Evolutionary conservation across 768 basidiomycete species (phyloP), one percentile per base, ranked within the genome.

Genomic region (Kwoniella mangroviensis): DNA sequence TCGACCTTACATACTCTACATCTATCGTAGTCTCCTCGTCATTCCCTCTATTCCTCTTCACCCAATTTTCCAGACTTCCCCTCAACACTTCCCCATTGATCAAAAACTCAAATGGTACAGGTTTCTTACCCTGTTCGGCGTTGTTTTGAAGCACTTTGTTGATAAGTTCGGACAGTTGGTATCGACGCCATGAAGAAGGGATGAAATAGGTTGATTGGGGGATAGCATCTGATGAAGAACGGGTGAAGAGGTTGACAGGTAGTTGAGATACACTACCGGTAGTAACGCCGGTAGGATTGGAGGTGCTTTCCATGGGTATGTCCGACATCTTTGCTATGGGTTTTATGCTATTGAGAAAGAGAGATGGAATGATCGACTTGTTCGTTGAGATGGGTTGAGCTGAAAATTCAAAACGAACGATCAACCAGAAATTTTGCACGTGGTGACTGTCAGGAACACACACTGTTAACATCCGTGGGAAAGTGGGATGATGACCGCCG

Each of bases 91-190:
- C 89, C n/a, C 93, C 93, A 55, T 87, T 86, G 52, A 97, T 85
- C 55, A 99, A 83, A 82, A 98, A 98, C 83, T 99, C 95, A 80
- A 98, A 98, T 0, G 94, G 95, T 2, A 96, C 86, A 0, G 92
- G 89, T 65, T 88, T 69, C 66, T 70, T 63, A 49, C 70, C 79
- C 55, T 74, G 68, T 49, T 77, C 80, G 9, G 88, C 0, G 87
- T 82, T 19, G 91, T 88, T 26, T 17, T 73, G 72, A 28, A 98
- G 86, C 0, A 95, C 92, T 79, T 97, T 97, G 85, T 99, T 99
- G 68, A 99, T 89, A 53, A 98, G 90, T 70, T 98, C 94, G 1
- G 95, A 98, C 41, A 99, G 90, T 77, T 98, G 96, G 83, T 92
- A 98, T n/a, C 96, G 89, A 67, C 87, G 88, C 94, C 94, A 98